phyloP scores from a whole-genome alignment of 2,329 filamentous ascomycete species.

The Calycina herbarum region DNA sequence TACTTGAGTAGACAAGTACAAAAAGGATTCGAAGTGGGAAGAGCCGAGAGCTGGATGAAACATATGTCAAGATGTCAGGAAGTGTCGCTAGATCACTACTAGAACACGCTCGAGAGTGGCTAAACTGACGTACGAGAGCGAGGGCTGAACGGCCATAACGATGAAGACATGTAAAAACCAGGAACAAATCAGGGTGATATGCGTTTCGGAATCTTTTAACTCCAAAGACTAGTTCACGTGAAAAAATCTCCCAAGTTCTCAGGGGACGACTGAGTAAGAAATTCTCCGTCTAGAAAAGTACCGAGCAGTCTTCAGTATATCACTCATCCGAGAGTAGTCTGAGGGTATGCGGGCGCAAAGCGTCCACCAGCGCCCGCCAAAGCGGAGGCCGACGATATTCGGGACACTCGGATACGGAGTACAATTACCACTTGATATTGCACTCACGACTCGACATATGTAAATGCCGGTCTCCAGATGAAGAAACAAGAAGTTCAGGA shows the following conservation, averaged over 20 bases:
- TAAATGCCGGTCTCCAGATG: no score
- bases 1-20: background rate
- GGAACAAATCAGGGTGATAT: background rate
- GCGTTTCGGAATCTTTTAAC: background rate
- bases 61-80: no score
- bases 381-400: no score
- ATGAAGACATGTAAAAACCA: background rate
- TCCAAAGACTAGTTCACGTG: background rate
- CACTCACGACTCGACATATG: no score
- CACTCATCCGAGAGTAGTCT: background rate
- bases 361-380: no score
- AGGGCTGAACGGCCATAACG: background rate
- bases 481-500: background rate
- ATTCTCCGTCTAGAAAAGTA: background rate
- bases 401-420: no score
- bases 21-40: background rate
- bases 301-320: background rate
- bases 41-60: background rate
- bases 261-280: background rate
- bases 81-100: no score
- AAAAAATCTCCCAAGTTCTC: background rate
- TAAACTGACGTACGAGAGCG: no score
- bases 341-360: background rate
- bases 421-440: no score
- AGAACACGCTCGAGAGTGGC: no score